Conservation (phyloP, 331 rosid genomes). For the Rhamnella rubrinervis region DNA sequence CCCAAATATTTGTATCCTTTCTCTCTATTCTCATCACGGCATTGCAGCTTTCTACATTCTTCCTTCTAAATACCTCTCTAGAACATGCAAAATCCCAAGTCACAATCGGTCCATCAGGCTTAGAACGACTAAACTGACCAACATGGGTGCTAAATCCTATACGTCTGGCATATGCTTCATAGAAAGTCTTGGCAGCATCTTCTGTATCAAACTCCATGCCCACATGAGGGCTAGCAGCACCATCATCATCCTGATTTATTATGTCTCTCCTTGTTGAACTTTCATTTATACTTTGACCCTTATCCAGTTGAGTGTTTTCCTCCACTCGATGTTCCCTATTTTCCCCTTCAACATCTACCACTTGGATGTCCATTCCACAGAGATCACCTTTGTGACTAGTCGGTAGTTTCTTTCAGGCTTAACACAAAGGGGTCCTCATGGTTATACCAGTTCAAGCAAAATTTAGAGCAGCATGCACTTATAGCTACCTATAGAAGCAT, state of each 20-base stretch:
- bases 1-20: slow-evolving; percentile 55
- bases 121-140: slow-evolving; percentile 64
- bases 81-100: slow-evolving; percentile 73
- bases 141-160: slow-evolving; percentile 61
- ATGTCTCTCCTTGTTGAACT: slow-evolving; percentile 39
- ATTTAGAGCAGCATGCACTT: neutral
- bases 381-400: slow-evolving; percentile 8
- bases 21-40: slow-evolving; percentile 73
- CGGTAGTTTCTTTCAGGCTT: slow-evolving; percentile 26
- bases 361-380: slow-evolving; percentile 47
- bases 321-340: slow-evolving; percentile 29
- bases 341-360: slow-evolving; percentile 41
- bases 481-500: slow-evolving; percentile 1
- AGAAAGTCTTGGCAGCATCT: slow-evolving; percentile 63
- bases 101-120: slow-evolving; percentile 80
- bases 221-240: slow-evolving; percentile 47
- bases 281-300: slow-evolving; percentile 22
- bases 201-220: slow-evolving; percentile 71
- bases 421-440: slow-evolving; percentile 31
- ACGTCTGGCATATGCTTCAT: slow-evolving; percentile 60
- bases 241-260: slow-evolving; percentile 35
- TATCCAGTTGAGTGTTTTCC: slow-evolving; percentile 33
- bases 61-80: slow-evolving; percentile 63
- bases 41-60: slow-evolving; percentile 70
- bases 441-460: neutral